Evolutionary conservation across 306 rosid species (phyloP), one percentile per base, ranked within the genome.

Genomic region (Castanospermum australe): DNA sequence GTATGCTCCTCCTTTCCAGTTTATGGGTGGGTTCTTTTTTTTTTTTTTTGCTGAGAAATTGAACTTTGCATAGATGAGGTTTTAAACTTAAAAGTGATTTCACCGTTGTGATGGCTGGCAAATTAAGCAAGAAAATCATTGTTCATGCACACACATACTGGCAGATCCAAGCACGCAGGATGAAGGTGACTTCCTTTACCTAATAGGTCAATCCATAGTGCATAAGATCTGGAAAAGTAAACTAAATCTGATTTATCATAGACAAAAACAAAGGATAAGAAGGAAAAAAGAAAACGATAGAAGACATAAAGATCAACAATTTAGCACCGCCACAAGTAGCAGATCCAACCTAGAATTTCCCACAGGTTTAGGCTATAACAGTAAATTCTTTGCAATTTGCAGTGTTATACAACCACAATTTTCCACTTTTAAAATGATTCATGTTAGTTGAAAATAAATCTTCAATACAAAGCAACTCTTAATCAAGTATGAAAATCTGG

Each of bases 371-470:
- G 21, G 36, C 10, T 57, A 14, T 2, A 52, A 61, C 41, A 61
- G 39, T 57, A 22, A 11, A 57, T 33, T 20, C 51, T 55, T 61
- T 73, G 47, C 57, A 60, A 25, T 63, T 74, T 55, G 55, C 65
- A 17, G 52, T 73, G 30, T 63, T 61, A 51, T 67, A 73, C 84
- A 50, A n/a, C 55, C 57, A 78, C 73, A 73, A 75, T 78, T 64
- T 62, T 25, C 64, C 76, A 76, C 67, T 45, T 71, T 24, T 64
- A 51, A 72, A 33, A 68, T 14, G 54, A 71, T 44, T 62, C 76
- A 75, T 44, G 66, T 45, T 42, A 67, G 51, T 3, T 35, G 17
- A 71, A 54, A 42, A 9, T 25, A 56, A 3, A 60, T 8, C 47
- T 47, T 35, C 56, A 64, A 67, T 55, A 33, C 28, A 62, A 71